A percentile compares a stretch with the other conserved stretches of the same genome.
phyloP scores from a whole-genome alignment of 1,284 basidiomycete genomes.

The Rhodotorula sp. region DNA sequence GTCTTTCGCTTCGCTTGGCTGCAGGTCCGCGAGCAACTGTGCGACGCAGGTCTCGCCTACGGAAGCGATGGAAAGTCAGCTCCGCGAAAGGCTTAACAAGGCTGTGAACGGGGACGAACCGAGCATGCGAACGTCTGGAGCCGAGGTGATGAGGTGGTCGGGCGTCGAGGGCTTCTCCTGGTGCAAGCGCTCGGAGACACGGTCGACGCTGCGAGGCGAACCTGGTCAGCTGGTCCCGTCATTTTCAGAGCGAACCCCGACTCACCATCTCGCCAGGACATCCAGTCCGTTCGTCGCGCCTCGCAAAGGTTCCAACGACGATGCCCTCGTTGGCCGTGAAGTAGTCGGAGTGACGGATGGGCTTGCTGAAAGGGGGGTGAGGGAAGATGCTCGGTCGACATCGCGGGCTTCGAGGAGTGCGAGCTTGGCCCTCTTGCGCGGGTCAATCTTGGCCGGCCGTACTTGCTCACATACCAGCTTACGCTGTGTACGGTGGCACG shows the following conservation, averaged over 20 bases:
- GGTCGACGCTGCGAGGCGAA: background rate
- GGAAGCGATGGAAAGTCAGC: background rate
- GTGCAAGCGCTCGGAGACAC: background rate
- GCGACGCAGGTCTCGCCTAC: constrained; percentile 3
- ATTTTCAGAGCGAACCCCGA: background rate
- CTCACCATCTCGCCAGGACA: background rate
- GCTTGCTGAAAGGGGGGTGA: background rate
- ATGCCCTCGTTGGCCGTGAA: background rate
- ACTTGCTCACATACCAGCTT: background rate
- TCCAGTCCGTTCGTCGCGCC: background rate
- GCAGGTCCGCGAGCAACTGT: background rate
- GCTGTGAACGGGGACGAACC: background rate
- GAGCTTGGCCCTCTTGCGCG: background rate
- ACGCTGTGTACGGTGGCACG: background rate
- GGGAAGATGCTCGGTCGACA: no score
- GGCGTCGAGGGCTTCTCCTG: background rate
- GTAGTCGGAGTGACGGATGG: background rate
- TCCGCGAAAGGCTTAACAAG: background rate
- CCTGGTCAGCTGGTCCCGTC: background rate
- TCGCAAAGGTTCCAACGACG: background rate
- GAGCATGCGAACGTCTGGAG: background rate
- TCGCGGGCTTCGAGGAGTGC: background rate
- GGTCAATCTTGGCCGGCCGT: background rate
- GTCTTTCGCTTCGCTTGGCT: background rate
- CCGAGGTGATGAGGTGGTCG: background rate